Conservation (phyloP, 139 green algal genomes). For the Chlorella sp. region DNA sequence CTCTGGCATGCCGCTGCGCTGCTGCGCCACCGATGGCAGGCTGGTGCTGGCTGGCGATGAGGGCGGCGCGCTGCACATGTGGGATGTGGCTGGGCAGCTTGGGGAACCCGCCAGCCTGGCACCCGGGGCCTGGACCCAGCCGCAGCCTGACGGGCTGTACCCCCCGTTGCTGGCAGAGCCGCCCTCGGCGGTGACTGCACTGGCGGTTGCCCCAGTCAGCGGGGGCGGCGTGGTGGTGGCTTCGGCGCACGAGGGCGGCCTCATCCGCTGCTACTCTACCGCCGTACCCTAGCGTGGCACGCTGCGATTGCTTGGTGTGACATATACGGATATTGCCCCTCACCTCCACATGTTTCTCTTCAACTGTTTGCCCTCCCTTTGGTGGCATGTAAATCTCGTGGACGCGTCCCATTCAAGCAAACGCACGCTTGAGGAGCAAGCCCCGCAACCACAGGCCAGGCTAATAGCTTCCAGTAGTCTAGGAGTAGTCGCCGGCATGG, state of each 20-base stretch:
- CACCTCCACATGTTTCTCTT: neutral
- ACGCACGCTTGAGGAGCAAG: too few species aligned
- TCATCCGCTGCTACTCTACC: slow-evolving; percentile 14
- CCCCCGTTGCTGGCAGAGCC: slow-evolving; percentile 31
- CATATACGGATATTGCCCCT: too few species aligned
- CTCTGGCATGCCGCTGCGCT: slow-evolving; percentile 63
- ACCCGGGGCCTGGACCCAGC: slow-evolving; percentile 23
- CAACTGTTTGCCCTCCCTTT: neutral
- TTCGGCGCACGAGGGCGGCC: slow-evolving; percentile 50
- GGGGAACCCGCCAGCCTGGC: neutral
- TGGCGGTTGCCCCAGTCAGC: slow-evolving; percentile 22
- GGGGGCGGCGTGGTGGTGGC: slow-evolving; percentile 25
- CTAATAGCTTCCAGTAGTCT: too few species aligned
- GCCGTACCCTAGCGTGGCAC: too few species aligned
- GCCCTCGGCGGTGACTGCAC: slow-evolving; percentile 46
- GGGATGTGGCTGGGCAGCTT: slow-evolving; percentile 55
- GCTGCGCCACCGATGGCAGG: slow-evolving; percentile 58
- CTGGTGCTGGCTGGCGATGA: slow-evolving; percentile 66
- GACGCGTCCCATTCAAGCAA: too few species aligned
- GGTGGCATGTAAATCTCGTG: too few species aligned
- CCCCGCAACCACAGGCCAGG: too few species aligned
- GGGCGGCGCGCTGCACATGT: slow-evolving; percentile 60
- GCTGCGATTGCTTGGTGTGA: too few species aligned
- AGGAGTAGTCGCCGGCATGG: too few species aligned
- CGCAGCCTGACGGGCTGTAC: slow-evolving; percentile 56